phyloP scores from a whole-genome alignment of 805 yeast species.

The Lipomyces spencermartinsiae region DNA sequence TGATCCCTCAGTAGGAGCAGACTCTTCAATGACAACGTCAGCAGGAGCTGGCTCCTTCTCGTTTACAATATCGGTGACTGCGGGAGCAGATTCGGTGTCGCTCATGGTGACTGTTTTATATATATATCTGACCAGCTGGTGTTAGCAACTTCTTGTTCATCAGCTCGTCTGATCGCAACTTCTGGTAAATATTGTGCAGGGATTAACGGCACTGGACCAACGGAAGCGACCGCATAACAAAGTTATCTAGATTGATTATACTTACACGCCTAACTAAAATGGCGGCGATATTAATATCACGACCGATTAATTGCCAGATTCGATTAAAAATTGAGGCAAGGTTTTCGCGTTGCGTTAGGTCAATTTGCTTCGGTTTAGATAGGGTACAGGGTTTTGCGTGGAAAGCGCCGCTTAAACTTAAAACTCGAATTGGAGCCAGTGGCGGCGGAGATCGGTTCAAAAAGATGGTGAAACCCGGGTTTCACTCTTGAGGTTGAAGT shows the following conservation, averaged over 20 bases:
- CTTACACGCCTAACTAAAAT: background rate
- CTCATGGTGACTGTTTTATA: slow-evolving; percentile 9
- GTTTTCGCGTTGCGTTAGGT: background rate
- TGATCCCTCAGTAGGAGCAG: slow-evolving; percentile 1
- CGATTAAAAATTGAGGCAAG: background rate
- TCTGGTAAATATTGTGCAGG: background rate
- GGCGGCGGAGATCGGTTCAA: background rate
- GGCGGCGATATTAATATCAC: background rate
- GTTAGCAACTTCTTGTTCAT: background rate
- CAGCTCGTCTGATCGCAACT: background rate
- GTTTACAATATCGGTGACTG: slow-evolving; percentile 13
- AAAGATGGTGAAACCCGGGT: too few species aligned
- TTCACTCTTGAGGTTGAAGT: too few species aligned
- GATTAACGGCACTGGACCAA: background rate
- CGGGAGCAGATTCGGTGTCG: slow-evolving; percentile 24
- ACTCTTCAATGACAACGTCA: slow-evolving; percentile 4
- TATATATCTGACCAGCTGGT: background rate
- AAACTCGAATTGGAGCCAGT: background rate
- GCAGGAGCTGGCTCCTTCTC: slow-evolving; percentile 24
- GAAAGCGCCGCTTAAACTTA: background rate
- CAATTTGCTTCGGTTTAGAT: background rate
- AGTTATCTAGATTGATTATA: background rate
- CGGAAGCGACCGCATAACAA: background rate
- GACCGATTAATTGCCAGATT: background rate
- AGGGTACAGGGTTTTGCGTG: background rate